phyloP scores from a whole-genome alignment of 2,329 filamentous ascomycete species.

The Verticillium alfalfae region DNA sequence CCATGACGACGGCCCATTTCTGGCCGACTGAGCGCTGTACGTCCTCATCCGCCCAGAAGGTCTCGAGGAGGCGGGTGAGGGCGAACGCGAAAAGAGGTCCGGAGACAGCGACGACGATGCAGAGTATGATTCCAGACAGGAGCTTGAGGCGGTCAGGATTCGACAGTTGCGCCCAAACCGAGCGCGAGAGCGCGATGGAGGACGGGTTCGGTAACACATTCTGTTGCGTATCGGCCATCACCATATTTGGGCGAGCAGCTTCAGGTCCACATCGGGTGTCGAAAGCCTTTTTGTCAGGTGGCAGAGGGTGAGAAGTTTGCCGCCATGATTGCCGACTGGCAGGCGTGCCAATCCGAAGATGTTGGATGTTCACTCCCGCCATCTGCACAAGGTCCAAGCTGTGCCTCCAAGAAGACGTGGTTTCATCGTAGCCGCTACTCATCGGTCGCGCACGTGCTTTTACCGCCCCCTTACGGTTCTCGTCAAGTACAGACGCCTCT shows the following conservation, averaged over 20 bases:
- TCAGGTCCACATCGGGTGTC: neutral
- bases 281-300: too few species aligned
- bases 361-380: neutral
- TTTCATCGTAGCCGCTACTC: neutral
- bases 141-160: conserved; percentile 47
- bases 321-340: neutral
- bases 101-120: conserved; percentile 58
- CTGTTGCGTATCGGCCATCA: neutral
- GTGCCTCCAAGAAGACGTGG: neutral
- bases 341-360: neutral
- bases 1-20: conserved; percentile 65
- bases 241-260: neutral
- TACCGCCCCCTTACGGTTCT: neutral
- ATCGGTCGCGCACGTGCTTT: neutral
- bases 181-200: conserved; percentile 22
- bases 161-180: conserved; percentile 61
- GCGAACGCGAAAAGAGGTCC: conserved; percentile 73
- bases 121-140: conserved; percentile 53
- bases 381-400: neutral
- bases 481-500: neutral
- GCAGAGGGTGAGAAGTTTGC: neutral
- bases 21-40: conserved; percentile 43
- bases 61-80: conserved; percentile 65
- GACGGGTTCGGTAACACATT: conserved; percentile 13
- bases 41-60: conserved; percentile 55